Conservation (phyloP, 257 asterid species). For the Solanum virginianum region DNA sequence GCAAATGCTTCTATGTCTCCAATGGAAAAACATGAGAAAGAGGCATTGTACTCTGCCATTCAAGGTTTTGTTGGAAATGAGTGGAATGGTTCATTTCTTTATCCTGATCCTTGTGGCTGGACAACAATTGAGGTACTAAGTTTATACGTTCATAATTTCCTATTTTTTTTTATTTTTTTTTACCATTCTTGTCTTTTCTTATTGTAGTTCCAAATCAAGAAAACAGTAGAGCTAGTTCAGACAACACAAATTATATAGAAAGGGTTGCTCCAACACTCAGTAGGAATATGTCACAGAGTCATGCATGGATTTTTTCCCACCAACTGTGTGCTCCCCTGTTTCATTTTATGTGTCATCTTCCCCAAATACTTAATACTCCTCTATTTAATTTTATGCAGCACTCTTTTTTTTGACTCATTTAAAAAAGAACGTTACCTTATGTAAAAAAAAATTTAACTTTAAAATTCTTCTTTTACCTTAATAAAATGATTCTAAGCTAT, state of each 20-base stretch:
- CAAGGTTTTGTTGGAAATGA: slow-evolving; percentile 23
- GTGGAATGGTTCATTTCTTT: slow-evolving; percentile 26
- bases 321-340: background rate
- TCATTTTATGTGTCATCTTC: background rate
- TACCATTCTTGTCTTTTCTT: background rate
- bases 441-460: no score
- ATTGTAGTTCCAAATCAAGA: background rate
- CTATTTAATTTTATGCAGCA: background rate
- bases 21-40: slow-evolving; percentile 16
- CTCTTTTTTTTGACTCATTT: no score
- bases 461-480: no score
- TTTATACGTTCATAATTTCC: background rate
- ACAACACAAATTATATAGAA: no score
- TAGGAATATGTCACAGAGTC: background rate
- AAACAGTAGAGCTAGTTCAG: background rate
- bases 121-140: slow-evolving; percentile 19
- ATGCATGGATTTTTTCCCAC: background rate
- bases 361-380: background rate
- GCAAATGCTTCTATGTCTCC: slow-evolving; percentile 1
- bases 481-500: no score
- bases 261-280: no score
- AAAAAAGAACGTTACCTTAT: no score
- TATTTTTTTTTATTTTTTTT: background rate
- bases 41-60: slow-evolving; percentile 12
- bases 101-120: slow-evolving; percentile 35